Percentiles rank a stretch among this genome's conserved stretches.
Evolutionary conservation across 1,139 yeast genomes (phyloP).

Genomic region (Suhomyces panamericanus): DNA sequence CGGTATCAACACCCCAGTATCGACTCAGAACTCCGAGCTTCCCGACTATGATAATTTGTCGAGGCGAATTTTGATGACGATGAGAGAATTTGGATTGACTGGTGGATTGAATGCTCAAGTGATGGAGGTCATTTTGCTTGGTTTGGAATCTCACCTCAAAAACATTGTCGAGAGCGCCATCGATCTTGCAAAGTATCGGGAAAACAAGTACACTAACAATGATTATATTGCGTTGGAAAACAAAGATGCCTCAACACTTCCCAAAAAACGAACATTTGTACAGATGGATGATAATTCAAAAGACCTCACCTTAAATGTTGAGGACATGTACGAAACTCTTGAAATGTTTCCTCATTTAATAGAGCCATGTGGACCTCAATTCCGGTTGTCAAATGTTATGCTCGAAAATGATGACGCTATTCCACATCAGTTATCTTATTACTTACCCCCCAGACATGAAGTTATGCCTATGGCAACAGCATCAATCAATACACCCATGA

Average conservation of each 20-base stretch:
- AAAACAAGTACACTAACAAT: conserved; percentile 51
- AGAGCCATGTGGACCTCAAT: conserved; percentile 65
- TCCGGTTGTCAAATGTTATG: conserved; percentile 51
- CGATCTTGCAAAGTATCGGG: conserved; percentile 66
- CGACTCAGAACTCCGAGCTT: conserved; percentile 74
- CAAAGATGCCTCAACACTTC: conserved; percentile 2
- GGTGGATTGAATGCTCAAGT: conserved; percentile 75
- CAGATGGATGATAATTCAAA: conserved; percentile 17
- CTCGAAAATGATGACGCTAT: conserved; percentile 57
- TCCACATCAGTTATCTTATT: conserved; percentile 39
- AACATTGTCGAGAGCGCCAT: conserved; percentile 73
- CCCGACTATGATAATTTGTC: conserved; percentile 78
- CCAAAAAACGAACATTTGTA: conserved; percentile 22
- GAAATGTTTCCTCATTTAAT: conserved; percentile 65
- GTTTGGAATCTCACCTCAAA: conserved; percentile 77
- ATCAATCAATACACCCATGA: neutral
- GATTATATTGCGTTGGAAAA: conserved; percentile 31
- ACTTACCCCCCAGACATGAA: conserved; percentile 38
- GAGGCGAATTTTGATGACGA: conserved; percentile 74
- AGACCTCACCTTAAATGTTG: conserved; percentile 54
- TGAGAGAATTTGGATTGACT: conserved; percentile 89
- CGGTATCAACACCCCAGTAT: conserved; percentile 82
- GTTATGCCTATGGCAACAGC: conserved; percentile 1
- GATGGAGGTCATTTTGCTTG: conserved; percentile 73
- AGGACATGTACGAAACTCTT: conserved; percentile 65